Base-by-base conservation (phyloP, 1,284 basidiomycete species). In the Leccinum fallax region DNA sequence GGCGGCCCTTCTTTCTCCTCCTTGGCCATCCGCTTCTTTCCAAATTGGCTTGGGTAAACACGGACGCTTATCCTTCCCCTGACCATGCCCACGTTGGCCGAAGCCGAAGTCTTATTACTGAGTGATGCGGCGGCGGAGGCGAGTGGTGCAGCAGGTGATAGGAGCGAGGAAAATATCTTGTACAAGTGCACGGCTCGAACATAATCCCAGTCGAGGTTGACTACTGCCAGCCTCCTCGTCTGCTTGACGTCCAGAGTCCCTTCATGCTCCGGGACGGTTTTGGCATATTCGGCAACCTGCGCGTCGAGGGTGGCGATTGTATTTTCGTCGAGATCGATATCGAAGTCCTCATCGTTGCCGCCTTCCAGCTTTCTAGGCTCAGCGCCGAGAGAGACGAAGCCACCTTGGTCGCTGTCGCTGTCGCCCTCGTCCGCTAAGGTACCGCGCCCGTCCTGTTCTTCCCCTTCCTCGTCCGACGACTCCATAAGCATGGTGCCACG, bases 171-270 rank as follows among this genome's bases (percentile, higher is more conserved):
- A 77, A 95, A 95, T 49, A 98, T 30, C 24, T 93, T 95, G 85
- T 87, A 98, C 26, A 99, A 80, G 76, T 98, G 96, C 38, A 81
- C 81, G 1, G 97, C 94, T 55, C 92, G 90, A 60, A 99, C 86
- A 77, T 98, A 87, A 76, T 99, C 97, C 97, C 97, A 99, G 78
- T 99, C 97, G 63, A 99, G 24, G 85, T 99, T 98, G 67, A 99
- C 13, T 2, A 66, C 74, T 0, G 97, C 97, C 6, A 98, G 78
- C 13, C 97, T 85, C 54, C 81, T 83, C 1, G 93, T 94, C 19
- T 81, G 81, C 19, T 79, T 21, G 2, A 66, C 74, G 28, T 77
- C 77, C 32, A 70, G 59, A 15, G 65, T 71, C 32, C 71, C 72
- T 8, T 75, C 73, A 57, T 78, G 72, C 19, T 77, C 75, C 59